phyloP scores from a whole-genome alignment of 768 basidiomycete genomes.

The Xerocomellus intermedius region DNA sequence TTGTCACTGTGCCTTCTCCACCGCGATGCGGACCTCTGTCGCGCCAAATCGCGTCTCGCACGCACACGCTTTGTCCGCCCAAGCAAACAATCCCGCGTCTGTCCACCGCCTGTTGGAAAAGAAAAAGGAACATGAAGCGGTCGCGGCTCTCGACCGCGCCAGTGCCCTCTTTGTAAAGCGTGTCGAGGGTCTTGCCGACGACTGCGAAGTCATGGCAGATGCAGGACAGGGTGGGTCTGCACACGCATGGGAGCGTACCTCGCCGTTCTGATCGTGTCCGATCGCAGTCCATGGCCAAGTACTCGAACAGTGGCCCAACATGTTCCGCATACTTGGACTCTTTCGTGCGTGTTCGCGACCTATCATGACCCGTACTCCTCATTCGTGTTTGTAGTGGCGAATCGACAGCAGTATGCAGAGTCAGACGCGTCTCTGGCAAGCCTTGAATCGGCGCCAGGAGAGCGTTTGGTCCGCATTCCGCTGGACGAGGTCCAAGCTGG shows the following conservation, averaged over 20 bases:
- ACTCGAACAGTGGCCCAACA: conserved; percentile 76
- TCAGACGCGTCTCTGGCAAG: conserved; percentile 21
- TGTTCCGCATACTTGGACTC: conserved; percentile 72
- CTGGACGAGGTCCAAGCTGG: conserved; percentile 58
- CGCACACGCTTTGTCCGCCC: conserved; percentile 34
- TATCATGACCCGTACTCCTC: background rate
- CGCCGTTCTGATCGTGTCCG: background rate
- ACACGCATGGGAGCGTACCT: too few relatives aligned
- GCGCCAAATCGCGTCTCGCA: conserved; percentile 52
- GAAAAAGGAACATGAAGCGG: conserved; percentile 79
- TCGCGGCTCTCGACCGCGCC: conserved; percentile 66
- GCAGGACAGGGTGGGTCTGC: conserved; percentile 59
- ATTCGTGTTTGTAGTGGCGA: conserved; percentile 42
- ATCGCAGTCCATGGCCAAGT: conserved; percentile 70
- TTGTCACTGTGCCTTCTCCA: background rate
- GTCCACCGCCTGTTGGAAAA: conserved; percentile 64
- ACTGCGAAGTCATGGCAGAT: conserved; percentile 75
- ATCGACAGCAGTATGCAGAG: conserved; percentile 37
- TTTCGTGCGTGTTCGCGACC: conserved; percentile 50
- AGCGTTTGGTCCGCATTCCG: conserved; percentile 71
- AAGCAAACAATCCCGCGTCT: conserved; percentile 47
- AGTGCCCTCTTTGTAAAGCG: conserved; percentile 63
- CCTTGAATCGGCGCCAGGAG: conserved; percentile 38
- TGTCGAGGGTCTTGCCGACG: conserved; percentile 65
- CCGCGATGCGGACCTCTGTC: conserved; percentile 54